These are phyloP conservation scores for Arxiozyma slooffiae DNA, from an alignment of 1,139 yeast species.

Conservation along the genomic window DNA sequence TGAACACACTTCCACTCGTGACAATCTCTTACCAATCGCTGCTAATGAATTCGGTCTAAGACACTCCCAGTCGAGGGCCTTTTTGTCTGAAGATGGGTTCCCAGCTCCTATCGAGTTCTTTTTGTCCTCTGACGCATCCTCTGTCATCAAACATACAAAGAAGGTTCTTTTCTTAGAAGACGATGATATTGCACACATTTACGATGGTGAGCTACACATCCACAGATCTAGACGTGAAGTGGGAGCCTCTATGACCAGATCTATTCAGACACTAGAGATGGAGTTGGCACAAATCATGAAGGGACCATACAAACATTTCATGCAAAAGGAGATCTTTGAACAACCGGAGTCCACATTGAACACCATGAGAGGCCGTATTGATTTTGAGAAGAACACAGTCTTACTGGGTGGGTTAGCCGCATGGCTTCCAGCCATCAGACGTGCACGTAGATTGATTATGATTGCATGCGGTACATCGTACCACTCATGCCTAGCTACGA, in stretches of 20 bases:
- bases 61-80: constrained; percentile 88
- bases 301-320: constrained; percentile 90
- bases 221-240: constrained; percentile 90
- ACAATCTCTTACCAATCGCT: constrained; percentile 36
- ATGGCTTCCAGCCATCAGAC: constrained; percentile 78
- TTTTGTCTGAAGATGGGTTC: constrained; percentile 79
- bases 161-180: constrained; percentile 94
- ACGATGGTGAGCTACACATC: constrained; percentile 95
- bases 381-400: constrained; percentile 68
- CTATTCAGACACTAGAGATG: constrained; percentile 93
- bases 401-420: constrained; percentile 85
- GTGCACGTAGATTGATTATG: constrained; percentile 94
- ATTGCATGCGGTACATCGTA: constrained; percentile 99
- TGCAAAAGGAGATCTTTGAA: constrained; percentile 98
- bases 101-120: constrained; percentile 95
- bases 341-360: constrained; percentile 97
- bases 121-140: constrained; percentile 93
- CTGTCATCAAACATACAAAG: constrained; percentile 95
- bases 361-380: constrained; percentile 99
- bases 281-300: constrained; percentile 97
- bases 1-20: constrained; percentile 14
- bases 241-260: constrained; percentile 87
- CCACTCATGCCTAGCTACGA: constrained; percentile 94
- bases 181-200: constrained; percentile 96
- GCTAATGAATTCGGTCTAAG: constrained; percentile 47